phyloP scores from a whole-genome alignment of 2,329 filamentous ascomycete genomes.

The Aspergillus melleus region DNA sequence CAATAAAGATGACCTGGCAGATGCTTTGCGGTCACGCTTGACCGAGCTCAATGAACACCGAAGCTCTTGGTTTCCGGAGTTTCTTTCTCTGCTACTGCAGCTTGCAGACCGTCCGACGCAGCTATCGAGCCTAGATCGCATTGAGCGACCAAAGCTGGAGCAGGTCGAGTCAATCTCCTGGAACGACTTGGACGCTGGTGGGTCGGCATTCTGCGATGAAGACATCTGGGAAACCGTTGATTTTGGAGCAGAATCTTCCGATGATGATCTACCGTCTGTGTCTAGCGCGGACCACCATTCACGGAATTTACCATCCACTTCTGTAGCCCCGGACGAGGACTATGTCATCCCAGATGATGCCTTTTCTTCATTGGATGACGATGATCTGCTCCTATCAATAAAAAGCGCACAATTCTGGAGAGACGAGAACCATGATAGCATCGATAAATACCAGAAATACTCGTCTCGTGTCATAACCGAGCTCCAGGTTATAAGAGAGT shows the following conservation, averaged over 20 bases:
- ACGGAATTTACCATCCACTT: slow-evolving; percentile 27
- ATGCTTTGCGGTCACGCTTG: slow-evolving; percentile 63
- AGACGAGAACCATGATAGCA: slow-evolving; percentile 21
- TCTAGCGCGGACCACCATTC: slow-evolving; percentile 34
- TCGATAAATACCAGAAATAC: slow-evolving; percentile 15
- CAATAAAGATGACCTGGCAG: slow-evolving; percentile 75
- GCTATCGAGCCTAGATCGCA: slow-evolving; percentile 64
- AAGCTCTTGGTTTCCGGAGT: slow-evolving; percentile 73
- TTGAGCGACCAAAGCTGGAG: slow-evolving; percentile 57
- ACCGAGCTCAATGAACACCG: slow-evolving; percentile 56
- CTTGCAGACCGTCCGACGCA: slow-evolving; percentile 78
- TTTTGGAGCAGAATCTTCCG: slow-evolving; percentile 40
- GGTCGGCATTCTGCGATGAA: slow-evolving; percentile 62
- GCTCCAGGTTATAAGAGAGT: slow-evolving; percentile 71
- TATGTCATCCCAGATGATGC: slow-evolving; percentile 36
- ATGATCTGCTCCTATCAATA: slow-evolving; percentile 40
- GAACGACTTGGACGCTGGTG: slow-evolving; percentile 75
- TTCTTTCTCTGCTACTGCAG: slow-evolving; percentile 74
- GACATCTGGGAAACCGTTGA: slow-evolving; percentile 45
- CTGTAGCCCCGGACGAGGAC: slow-evolving; percentile 29
- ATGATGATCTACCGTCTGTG: slow-evolving; percentile 37
- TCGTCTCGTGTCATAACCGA: slow-evolving; percentile 59
- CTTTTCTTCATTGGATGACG: slow-evolving; percentile 32
- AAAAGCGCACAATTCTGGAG: slow-evolving; percentile 52
- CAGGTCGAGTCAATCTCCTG: slow-evolving; percentile 63